A percentile compares a stretch with the other conserved stretches of the same genome.
Conservation (phyloP, 768 basidiomycete genomes). For the Lyophyllum decastes region DNA sequence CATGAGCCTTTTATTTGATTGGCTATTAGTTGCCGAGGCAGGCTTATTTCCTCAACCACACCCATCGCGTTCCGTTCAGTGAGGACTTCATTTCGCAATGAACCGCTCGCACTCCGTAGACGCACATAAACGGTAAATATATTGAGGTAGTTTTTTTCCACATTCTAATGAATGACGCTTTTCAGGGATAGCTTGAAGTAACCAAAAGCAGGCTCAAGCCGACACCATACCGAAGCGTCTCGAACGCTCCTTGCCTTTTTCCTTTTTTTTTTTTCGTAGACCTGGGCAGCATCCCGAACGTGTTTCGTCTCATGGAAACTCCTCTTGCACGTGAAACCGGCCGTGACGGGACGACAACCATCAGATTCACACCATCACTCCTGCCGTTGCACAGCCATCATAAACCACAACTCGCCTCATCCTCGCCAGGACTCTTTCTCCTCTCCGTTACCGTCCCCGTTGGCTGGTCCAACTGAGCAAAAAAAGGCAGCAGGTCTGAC, state of each 20-base stretch:
- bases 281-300: too few species aligned
- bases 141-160: too few species aligned
- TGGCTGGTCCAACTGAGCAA: not conserved
- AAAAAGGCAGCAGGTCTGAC: not conserved
- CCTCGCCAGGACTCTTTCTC: not conserved
- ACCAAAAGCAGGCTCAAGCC: too few species aligned
- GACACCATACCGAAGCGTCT: too few species aligned
- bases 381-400: not conserved
- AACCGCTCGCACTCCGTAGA: not conserved
- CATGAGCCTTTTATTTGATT: not conserved
- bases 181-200: too few species aligned
- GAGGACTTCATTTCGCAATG: not conserved
- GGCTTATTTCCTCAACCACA: too few species aligned
- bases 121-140: too few species aligned
- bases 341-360: not conserved
- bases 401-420: not conserved
- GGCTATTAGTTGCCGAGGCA: not conserved
- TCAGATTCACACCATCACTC: not conserved
- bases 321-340: not conserved
- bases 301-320: too few species aligned
- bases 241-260: too few species aligned
- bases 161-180: too few species aligned
- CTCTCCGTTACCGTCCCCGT: not conserved
- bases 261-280: too few species aligned
- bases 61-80: not conserved